Evolutionary conservation across 2,329 filamentous ascomycete species (phyloP).

Genomic region (Aspergillus luchuensis): DNA sequence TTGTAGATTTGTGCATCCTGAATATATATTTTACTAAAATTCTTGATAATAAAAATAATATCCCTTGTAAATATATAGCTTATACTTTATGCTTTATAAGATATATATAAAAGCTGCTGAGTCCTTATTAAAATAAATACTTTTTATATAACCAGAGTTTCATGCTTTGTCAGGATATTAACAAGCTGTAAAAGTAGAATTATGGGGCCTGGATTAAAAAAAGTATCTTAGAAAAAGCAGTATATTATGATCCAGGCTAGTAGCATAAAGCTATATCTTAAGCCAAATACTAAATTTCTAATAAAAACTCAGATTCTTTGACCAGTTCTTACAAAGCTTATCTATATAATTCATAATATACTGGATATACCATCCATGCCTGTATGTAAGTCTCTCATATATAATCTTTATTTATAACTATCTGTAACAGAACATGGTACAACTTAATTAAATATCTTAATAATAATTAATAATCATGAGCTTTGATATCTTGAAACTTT

Average conservation of each 20-base stretch:
- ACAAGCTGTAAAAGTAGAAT: background rate
- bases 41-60: background rate
- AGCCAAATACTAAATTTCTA: background rate
- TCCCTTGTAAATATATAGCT: background rate
- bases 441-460: background rate
- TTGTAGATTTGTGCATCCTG: background rate
- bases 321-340: background rate
- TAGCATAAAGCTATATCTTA: background rate
- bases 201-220: background rate
- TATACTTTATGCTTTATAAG: background rate
- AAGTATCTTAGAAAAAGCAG: background rate
- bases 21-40: background rate
- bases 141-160: background rate
- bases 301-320: background rate
- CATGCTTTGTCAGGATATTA: background rate
- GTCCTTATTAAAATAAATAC: background rate
- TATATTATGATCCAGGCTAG: background rate
- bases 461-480: background rate
- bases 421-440: background rate
- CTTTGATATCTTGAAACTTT: background rate
- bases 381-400: background rate
- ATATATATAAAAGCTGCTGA: background rate
- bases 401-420: background rate
- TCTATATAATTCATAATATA: background rate
- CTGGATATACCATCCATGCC: background rate